These are phyloP conservation scores for Leccinellum luteum DNA, from an alignment of 768 basidiomycete genomes.

Conservation along the genomic window DNA sequence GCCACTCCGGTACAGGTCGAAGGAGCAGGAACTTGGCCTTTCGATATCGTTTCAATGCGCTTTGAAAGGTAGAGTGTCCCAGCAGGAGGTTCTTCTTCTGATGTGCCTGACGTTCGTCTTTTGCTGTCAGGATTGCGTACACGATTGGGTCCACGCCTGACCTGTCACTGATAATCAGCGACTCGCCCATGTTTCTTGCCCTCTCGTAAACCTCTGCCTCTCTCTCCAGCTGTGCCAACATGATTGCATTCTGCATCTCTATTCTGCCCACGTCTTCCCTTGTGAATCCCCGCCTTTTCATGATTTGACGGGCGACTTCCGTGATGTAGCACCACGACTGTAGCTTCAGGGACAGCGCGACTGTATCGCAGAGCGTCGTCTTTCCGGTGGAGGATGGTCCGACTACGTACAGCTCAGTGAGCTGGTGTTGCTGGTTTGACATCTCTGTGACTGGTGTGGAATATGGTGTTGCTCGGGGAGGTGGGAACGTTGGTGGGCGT, in stretches of 20 bases:
- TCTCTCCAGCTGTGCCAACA: slow-evolving; percentile 50
- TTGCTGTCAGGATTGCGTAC: slow-evolving; percentile 52
- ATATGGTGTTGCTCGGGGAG: neutral
- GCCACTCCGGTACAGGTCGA: slow-evolving; percentile 55
- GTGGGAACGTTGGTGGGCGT: slow-evolving; percentile 18
- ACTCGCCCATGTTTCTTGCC: slow-evolving; percentile 13
- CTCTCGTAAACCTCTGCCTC: slow-evolving; percentile 34
- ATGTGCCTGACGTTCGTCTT: slow-evolving; percentile 35
- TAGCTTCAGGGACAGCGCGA: slow-evolving; percentile 43
- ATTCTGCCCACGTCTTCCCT: slow-evolving; percentile 46
- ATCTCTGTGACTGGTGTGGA: slow-evolving; percentile 11
- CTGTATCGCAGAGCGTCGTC: slow-evolving; percentile 59
- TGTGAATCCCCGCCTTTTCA: slow-evolving; percentile 52
- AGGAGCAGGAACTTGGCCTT: slow-evolving; percentile 53
- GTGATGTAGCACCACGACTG: slow-evolving; percentile 42
- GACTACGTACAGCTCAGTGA: slow-evolving; percentile 41
- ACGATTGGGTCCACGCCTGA: slow-evolving; percentile 65
- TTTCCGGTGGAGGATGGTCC: slow-evolving; percentile 70
- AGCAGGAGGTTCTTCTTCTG: slow-evolving; percentile 37
- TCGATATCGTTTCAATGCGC: slow-evolving; percentile 42
- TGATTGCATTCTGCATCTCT: slow-evolving; percentile 64
- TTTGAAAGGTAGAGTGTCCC: slow-evolving; percentile 38
- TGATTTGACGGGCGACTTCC: slow-evolving; percentile 61
- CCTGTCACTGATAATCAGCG: slow-evolving; percentile 54
- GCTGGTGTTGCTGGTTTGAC: slow-evolving; percentile 10